Base-by-base conservation (phyloP, 106 monocot genomes). In the Posidonia australis region DNA sequence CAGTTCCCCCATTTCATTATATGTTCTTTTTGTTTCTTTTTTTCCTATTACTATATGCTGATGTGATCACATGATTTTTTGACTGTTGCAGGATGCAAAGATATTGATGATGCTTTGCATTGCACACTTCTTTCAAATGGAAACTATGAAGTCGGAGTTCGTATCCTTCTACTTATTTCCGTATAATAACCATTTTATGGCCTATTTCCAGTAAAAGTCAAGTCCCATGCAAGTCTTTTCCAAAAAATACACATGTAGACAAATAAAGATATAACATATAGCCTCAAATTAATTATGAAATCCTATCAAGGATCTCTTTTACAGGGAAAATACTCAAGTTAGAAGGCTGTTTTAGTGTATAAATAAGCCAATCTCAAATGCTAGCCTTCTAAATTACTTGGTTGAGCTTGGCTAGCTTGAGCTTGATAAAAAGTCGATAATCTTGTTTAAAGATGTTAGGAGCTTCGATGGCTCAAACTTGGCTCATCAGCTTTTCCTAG, bases 101-200 rank as follows among this genome's bases (percentile, higher is more conserved):
- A 99, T 77, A 99, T 99, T 74, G 98, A 99, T 85, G 98, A 99
- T 81, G 98, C 98, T 27, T 62, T 99, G 62, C 98, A 99, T 53
- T 99, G 98, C 62, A 91, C 83, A 52, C 23, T 59, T 49, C 83
- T 88, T 79, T 72, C 85, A 56, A 85, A 81, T 76, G 98, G 98
- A 64, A 91, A 91, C 65, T 99, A 83, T 77, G 98, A 99, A 99
- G 87, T 99, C 20, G 98, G 98, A 91, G 98, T 99, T 69, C 98
- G 91, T 99, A 99, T 99, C 98, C 98, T 81, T 55, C 24, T 31
- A 21, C 63, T 26, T 27, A 27, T 22, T 16, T 57, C 16, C 1
- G 57, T 17, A 13, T 28, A 49, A 17, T 17, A 3, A n/a, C n/a
- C n/a, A n/a, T n/a, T n/a, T 49, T 49, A 3, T 25, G 26, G 25